Evolutionary conservation across 345 rosid genomes (phyloP), one percentile per base, ranked within the genome.

Genomic region (Populus tremula): DNA sequence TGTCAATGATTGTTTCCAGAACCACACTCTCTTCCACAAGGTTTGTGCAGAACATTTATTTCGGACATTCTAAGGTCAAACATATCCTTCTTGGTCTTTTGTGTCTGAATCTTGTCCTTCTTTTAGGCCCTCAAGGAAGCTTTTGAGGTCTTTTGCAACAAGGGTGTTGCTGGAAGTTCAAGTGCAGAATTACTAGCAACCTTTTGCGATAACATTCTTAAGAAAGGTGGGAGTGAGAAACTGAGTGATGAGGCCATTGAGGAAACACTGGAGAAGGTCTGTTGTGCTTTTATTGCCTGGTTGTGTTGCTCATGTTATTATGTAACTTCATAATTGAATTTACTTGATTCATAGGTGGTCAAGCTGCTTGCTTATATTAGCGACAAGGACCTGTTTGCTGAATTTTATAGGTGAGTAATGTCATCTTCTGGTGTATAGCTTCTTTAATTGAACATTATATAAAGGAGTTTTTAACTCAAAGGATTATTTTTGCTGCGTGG

Each of bases 231-330:
- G 35, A 75, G 78, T 70, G 80, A 84, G 80, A 84, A 81, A 76
- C 62, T 79, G 67, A 82, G 87, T 75, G 88, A 87, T 64, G 88
- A 87, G 70, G 82, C 88, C 31, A 74, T 85, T 5, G 90, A 85
- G 72, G 82, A 82, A 71, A 83, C 84, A 27, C 64, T 86, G 25
- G 89, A 85, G 20, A 83, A 83, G 88, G 85, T 76, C 21, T 36
- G 50, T 7, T 41, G 17, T 54, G 54, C 54, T 67, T 31, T 35
- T 5, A 67, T 73, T 20, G 1, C 67, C 27, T 21, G 35, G 27
- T 35, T 47, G 9, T n/a, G 45, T 25, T 49, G 54, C 39, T 38
- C 1, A 11, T 3, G 20, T 0, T 61, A 2, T 33, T 36, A 49
- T 69, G 3, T 16, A 43, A 53, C 3, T 6, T 67, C 39, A 17